Evolutionary conservation across 257 asterid genomes (phyloP), one percentile per base, ranked within the genome.

Genomic region (Striga asiatica): DNA sequence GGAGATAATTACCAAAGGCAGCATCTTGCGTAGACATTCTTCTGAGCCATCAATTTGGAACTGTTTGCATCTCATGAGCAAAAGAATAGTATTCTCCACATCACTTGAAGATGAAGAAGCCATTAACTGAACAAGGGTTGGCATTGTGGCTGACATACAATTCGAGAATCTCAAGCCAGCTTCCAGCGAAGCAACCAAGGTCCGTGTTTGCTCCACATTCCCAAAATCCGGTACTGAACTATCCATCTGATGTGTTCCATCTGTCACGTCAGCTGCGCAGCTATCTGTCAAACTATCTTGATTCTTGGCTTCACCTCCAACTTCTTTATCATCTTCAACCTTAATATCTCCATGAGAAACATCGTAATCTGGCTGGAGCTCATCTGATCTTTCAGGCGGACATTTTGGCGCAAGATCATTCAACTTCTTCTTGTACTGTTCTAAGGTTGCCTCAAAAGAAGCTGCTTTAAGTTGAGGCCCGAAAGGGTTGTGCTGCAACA

Each of bases 401-500:
- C 71, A 56, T 59, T 74, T 72, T 50, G 87, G 82, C 63, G 64
- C 70, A 29, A 91, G 87, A 68, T 80, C 97, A 62, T 71, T 67
- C 62, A 91, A 67, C 67, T 84, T 82, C 78, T 87, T 87, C 76
- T 78, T 84, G 72, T 91, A 91, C 73, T 88, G 94, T 63, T 91
- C 94, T 53, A 91, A 58, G n/a, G 98, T 91, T 62, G 97, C 98
- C 71, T 82, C 89, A 75, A 91, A 91, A 56, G 97, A 84, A 68
- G 82, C 58, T 55, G 78, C 75, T 59, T 89, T 82, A 39, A 91
- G 95, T 75, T 87, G 94, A 12, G 98, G 98, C 13, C 97, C 98
- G 61, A 91, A 91, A 52, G 98, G 98, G 67, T 87, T 91, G 77
- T 91, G 98, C 77, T 87, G 98, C 61, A 91, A 72, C 98, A 91